Evolutionary conservation across 2,329 filamentous ascomycete species (phyloP), one percentile per base, ranked within the genome.

Genomic region (Ophiocordyceps camponoti-rufipedis): DNA sequence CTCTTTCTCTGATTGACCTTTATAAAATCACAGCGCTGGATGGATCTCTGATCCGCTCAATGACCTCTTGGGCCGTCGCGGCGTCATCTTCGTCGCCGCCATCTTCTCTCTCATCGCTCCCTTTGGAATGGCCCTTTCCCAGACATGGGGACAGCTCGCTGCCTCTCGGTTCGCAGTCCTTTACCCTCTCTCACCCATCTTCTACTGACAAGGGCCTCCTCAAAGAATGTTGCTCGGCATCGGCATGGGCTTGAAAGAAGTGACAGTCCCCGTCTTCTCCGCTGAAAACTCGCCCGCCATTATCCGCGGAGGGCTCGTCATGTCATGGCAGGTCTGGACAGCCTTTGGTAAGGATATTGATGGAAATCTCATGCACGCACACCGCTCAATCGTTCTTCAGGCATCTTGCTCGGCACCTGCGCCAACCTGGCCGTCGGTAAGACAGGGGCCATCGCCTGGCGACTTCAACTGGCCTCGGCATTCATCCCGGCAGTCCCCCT

Each of bases 11-110:
- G 7, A 14, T 31, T 18, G 11, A 23, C 11, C 19, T 28, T 18
- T 9, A 19, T n/a, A n/a, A n/a, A n/a, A n/a, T 11, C 44, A 46
- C 33, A 69, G 67, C 52, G 73, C 72, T 19, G 69, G 71, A 47
- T 80, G 75, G 76, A 60, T 78, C 6, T 77, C 75, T 0, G 76
- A 80, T 45, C 76, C 77, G 1, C 52, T 75, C 12, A 82, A 82
- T 53, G 61, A 72, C 39, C 61, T 61, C 11, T 52, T 77, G 28
- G 78, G 76, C 35, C 75, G 78, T 38, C 72, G 77, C 44, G 75
- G 77, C 11, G 72, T 74, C 42, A 82, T 82, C 48, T 82, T 81
- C 55, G 56, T 79, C 42, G 70, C 71, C 7, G 75, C 72, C 12
- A 61, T 79, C 51, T 78, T 82, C 56, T 80, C 74, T 51, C 60